Percentiles rank a stretch among this genome's conserved stretches.
Conservation (phyloP, 148 eudicot species). For the Vaccinium myrtillus region DNA sequence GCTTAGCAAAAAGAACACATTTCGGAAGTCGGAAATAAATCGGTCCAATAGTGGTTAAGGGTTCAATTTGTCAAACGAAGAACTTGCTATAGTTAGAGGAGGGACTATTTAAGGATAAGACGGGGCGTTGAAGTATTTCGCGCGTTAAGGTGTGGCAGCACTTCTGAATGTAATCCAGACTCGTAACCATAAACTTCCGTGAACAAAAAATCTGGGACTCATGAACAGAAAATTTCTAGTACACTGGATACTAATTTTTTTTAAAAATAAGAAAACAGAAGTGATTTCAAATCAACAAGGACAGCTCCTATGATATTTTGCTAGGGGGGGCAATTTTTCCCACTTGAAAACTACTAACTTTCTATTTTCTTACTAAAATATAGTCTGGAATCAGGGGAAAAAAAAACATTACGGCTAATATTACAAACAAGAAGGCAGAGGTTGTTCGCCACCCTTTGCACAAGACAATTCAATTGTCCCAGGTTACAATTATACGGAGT, state of each 20-base stretch:
- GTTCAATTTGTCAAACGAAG: slow-evolving; percentile 8
- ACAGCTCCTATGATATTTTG: slow-evolving; percentile 9
- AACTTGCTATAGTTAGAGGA: not conserved
- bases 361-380: not conserved
- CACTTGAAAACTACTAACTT: not conserved
- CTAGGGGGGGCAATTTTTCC: not conserved
- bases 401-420: too few relatives aligned
- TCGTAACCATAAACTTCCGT: not conserved
- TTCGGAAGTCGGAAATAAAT: not conserved
- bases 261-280: not conserved
- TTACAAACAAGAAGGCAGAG: slow-evolving; percentile 2
- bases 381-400: not conserved
- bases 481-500: not conserved
- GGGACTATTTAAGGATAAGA: not conserved
- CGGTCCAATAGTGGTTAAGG: not conserved
- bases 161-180: not conserved
- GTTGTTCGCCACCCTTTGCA: not conserved
- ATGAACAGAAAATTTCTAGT: not conserved
- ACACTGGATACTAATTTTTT: not conserved
- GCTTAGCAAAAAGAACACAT: slow-evolving; percentile 9
- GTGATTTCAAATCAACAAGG: not conserved
- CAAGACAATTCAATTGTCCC: not conserved
- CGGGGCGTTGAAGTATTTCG: not conserved
- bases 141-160: not conserved
- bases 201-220: not conserved